Conservation (phyloP, 805 yeast genomes). For the Candida xiaguanensis region DNA sequence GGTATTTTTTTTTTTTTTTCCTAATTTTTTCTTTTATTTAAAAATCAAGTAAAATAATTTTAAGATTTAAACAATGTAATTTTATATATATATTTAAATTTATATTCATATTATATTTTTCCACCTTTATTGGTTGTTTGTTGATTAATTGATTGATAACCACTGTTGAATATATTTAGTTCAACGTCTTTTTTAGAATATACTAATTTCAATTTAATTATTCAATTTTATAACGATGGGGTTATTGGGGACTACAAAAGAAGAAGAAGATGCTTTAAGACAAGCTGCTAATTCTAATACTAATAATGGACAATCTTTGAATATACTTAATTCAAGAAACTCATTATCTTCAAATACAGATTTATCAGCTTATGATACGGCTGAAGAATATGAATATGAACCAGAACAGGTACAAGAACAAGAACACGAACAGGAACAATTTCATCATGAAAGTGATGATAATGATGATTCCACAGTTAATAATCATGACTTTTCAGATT, state of each 20-base stretch:
- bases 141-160: too few species aligned
- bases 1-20: too few species aligned
- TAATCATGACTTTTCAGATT: background rate
- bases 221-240: constrained; percentile 20
- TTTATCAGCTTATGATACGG: constrained; percentile 33
- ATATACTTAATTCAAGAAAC: constrained; percentile 4
- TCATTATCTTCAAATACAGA: constrained; percentile 18
- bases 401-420: background rate
- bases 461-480: constrained; percentile 3
- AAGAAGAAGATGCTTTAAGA: constrained; percentile 26
- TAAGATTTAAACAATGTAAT: too few species aligned
- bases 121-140: too few species aligned
- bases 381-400: constrained; percentile 18
- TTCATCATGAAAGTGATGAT: background rate
- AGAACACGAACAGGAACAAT: background rate
- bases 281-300: constrained; percentile 14
- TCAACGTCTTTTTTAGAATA: too few species aligned
- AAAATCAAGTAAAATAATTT: too few species aligned
- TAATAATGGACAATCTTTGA: background rate
- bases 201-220: too few species aligned
- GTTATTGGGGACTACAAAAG: constrained; percentile 29
- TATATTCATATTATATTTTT: too few species aligned
- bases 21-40: too few species aligned
- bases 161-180: too few species aligned
- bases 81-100: too few species aligned